Base-by-base conservation (phyloP, 768 basidiomycete genomes). In the Russula griseocarnosa region DNA sequence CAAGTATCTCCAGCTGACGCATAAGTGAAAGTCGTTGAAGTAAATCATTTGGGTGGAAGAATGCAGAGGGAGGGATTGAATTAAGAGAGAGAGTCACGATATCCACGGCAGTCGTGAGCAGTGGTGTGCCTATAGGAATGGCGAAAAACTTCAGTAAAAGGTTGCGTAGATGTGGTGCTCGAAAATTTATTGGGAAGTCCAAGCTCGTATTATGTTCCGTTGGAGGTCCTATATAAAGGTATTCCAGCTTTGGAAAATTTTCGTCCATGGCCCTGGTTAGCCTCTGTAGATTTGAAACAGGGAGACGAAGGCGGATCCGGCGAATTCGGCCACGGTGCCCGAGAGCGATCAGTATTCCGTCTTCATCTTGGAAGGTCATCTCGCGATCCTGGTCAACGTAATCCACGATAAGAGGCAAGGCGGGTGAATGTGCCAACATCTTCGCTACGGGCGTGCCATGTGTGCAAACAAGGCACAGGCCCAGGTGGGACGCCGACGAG, bases 21-120 rank as follows among this genome's bases (percentile, higher is more conserved):
- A 60, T 51, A 28, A 40, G 20, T n/a, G 49, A 52, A 30, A 60
- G 58, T 13, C 50, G 36, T n/a, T 36, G 36, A 50, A 60, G 36
- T 6, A 51, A 20, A 18, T 59, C 10, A n/a, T 36, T 26, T n/a
- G 58, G 58, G 6, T 14, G 9, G 34, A 40, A 50, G 28, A 52
- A 47, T n/a, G 30, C 30, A 0, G 13, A 46, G 2, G 13, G 26
- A 1, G n/a, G 18, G 26, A 32, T 57, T 3, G n/a, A 28, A 3
- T 30, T 4, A 11, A 60, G 36, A 1, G 5, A 6, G 14, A 52
- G 58, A 1, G 24, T 42, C 50, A 52, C 58, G 26, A 60, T 50
- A 13, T 38, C n/a, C 26, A 11, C 4, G 1, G 58, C 1, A 10
- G 50, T 30, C n/a, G 28, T 40, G 13, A 60, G 36, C 18, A 42